Evolutionary conservation across 139 green algal genomes (phyloP).

Genomic region (Tetradesmus obliquus): DNA sequence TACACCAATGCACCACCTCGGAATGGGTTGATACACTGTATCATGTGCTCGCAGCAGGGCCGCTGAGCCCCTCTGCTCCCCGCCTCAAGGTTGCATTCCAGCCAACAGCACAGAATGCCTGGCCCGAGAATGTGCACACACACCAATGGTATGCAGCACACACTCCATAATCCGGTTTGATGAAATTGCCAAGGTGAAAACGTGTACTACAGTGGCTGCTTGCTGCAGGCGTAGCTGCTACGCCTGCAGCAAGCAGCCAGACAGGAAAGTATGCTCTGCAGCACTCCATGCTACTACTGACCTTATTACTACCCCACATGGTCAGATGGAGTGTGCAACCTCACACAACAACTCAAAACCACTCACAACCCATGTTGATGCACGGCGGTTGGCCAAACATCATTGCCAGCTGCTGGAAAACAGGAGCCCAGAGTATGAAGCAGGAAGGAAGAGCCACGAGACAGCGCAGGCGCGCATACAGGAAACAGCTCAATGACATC

Average conservation of each 20-base stretch:
- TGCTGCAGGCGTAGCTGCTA: neutral
- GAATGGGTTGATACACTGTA: neutral
- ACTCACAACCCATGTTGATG: neutral
- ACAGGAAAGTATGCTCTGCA: neutral
- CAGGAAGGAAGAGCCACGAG: neutral
- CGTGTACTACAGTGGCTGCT: neutral
- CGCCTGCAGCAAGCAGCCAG: neutral
- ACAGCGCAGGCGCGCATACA: neutral
- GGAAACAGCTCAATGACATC: too few species aligned
- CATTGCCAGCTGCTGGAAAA: neutral
- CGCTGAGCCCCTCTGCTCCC: neutral
- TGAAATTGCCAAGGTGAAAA: neutral
- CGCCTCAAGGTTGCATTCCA: neutral
- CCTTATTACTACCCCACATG: neutral
- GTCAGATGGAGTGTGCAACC: neutral
- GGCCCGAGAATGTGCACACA: neutral
- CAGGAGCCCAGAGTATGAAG: neutral
- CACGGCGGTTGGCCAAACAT: neutral
- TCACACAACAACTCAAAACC: neutral
- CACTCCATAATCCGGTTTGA: neutral
- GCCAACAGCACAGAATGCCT: neutral
- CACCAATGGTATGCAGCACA: neutral
- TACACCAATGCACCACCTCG: neutral
- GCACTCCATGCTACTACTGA: neutral
- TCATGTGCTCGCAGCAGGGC: neutral